Evolutionary conservation across 2,329 filamentous ascomycete species (phyloP), one percentile per base, ranked within the genome.

Genomic region (Catunica adiposa): DNA sequence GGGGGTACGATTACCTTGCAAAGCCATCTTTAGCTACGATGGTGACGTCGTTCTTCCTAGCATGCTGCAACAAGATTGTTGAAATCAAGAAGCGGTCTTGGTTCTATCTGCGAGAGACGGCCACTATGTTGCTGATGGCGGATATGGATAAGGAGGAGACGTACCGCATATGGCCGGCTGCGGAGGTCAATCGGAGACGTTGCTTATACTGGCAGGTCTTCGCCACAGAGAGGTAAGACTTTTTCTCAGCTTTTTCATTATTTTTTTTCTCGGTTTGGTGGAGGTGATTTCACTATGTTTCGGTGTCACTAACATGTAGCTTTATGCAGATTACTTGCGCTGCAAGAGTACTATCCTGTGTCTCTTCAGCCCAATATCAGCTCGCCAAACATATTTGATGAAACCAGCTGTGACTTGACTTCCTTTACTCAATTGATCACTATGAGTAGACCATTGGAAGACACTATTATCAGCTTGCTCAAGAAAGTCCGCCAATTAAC

Each of bases 41-140:
- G 11, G 79, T 82, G 58, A 87, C 83, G n/a, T 88, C 83, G 55
- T 88, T 86, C 67, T 89, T 90, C 65, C 66, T 90, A 25, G 89
- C 86, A 62, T 83, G 78, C 38, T 73, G 82, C 65, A 83, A 89
- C 65, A 56, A 54, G 29, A 54, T 56, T 25, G 46, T 59, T 26
- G 54, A 56, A 2, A 20, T 54, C 11, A 44, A 47, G 37, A 80
- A 84, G 60, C 81, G 82, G 65, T 85, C 84, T 1, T 90, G 86
- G 85, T 89, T 82, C 64, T 80, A 87, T 64, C 71, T 90, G 8
- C 80, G 85, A 25, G 86, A 92, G 67, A 83, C 84, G 4, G 83
- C 80, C 1, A 89, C 85, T 4, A 72, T 90, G 66, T 73, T 77
- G 26, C 74, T 80, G 62, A 76, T 83, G 62, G 66, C 72, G 26